Evolutionary conservation across 495 filamentous ascomycete genomes (phyloP).

Genomic region (Neurospora sp.): DNA sequence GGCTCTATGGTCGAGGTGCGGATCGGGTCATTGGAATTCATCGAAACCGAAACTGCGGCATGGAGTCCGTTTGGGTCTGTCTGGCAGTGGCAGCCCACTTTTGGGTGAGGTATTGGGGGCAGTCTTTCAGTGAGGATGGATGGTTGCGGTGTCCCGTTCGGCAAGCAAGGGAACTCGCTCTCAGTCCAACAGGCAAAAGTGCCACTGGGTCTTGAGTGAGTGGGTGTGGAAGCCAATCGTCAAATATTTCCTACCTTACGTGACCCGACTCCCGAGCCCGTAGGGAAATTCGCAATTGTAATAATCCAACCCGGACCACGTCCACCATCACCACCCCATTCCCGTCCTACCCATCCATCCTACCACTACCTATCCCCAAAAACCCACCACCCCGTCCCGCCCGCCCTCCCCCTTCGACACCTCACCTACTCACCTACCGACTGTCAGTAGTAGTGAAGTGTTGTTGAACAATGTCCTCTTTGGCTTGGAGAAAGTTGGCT

Average conservation of each 20-base stretch:
- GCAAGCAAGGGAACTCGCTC: neutral
- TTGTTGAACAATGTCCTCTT: conserved; percentile 39
- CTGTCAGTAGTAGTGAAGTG: neutral
- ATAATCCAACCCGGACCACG: neutral
- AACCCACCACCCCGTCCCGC: conserved; percentile 12
- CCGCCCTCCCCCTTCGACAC: conserved; percentile 12
- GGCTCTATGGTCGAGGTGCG: conserved; percentile 3
- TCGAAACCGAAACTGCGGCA: conserved; percentile 2
- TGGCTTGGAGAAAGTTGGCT: conserved; percentile 40
- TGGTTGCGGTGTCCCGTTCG: neutral
- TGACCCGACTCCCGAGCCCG: neutral
- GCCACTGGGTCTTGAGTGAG: neutral
- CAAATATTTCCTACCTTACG: conserved; percentile 15
- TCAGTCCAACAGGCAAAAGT: neutral
- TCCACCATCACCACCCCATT: neutral
- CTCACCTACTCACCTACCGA: conserved; percentile 1
- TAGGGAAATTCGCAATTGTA: neutral
- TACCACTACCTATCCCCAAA: conserved; percentile 5
- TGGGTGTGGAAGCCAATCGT: conserved; percentile 1
- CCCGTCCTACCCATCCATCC: neutral
- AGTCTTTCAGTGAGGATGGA: neutral
- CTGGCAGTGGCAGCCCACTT: neutral
- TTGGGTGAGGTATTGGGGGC: neutral
- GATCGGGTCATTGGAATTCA: conserved; percentile 14
- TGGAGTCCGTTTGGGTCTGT: neutral